phyloP scores from a whole-genome alignment of 192 early-diverging fungal species.

The Geranomyces michiganensis region DNA sequence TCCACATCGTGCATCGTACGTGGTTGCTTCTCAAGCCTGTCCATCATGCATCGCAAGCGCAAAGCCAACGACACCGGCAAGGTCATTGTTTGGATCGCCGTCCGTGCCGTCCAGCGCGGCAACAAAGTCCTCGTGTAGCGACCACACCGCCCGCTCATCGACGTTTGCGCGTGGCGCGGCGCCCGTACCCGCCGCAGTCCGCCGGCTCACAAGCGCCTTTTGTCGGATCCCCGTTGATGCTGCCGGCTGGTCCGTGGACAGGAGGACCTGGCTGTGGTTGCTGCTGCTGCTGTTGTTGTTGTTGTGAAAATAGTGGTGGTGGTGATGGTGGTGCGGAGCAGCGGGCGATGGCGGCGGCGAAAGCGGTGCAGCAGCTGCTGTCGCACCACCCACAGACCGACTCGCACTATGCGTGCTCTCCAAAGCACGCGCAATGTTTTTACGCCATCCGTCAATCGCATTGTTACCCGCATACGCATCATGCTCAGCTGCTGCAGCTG shows the following conservation, averaged over 20 bases:
- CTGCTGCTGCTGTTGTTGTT: slow-evolving; percentile 4
- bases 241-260: neutral
- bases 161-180: too few relatives aligned
- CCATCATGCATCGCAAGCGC: slow-evolving; percentile 5
- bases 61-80: slow-evolving; percentile 2
- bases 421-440: slow-evolving; percentile 9
- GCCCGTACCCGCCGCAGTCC: too few relatives aligned
- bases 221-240: too few relatives aligned
- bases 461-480: neutral
- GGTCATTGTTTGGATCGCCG: neutral
- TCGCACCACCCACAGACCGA: neutral
- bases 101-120: neutral
- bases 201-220: too few relatives aligned
- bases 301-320: neutral
- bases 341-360: neutral
- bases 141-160: neutral
- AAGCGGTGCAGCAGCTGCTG: neutral
- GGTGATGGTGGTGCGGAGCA: neutral
- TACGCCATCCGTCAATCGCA: slow-evolving; percentile 2
- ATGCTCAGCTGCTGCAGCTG: neutral
- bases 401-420: neutral
- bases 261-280: neutral
- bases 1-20: neutral
- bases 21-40: neutral
- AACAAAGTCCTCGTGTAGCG: slow-evolving; percentile 9